These are phyloP conservation scores for Psophocarpus tetragonolobus DNA, from an alignment of 306 rosid species.

Conservation along the genomic window DNA sequence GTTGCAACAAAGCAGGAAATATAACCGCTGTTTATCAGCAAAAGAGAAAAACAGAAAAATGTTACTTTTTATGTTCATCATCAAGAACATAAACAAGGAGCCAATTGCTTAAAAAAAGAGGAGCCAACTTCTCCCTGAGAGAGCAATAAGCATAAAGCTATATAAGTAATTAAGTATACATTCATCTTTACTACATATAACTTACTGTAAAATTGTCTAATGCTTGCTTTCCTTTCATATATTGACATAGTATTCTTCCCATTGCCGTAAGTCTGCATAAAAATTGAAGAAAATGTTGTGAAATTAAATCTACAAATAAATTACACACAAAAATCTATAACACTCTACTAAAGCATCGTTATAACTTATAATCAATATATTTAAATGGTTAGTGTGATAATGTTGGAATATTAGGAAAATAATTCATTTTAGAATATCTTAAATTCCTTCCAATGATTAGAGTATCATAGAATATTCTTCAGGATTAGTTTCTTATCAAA, in stretches of 20 bases:
- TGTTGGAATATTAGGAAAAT: background rate
- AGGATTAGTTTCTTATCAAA: background rate
- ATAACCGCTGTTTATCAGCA: conserved; percentile 56
- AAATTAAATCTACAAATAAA: background rate
- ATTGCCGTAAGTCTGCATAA: conserved; percentile 73
- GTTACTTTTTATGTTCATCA: conserved; percentile 5
- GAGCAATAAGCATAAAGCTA: background rate
- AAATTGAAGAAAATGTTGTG: conserved; percentile 14
- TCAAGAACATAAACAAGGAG: background rate
- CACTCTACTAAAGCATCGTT: background rate
- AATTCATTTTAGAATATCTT: background rate
- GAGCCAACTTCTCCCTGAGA: background rate
- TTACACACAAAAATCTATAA: background rate
- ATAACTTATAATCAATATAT: background rate
- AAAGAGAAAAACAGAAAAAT: conserved; percentile 1
- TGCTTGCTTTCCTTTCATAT: conserved; percentile 85
- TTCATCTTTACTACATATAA: conserved; percentile 19
- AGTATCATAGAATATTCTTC: background rate
- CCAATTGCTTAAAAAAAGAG: too few relatives aligned
- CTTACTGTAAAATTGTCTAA: conserved; percentile 86
- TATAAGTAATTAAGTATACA: background rate
- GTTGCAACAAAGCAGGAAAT: conserved; percentile 92
- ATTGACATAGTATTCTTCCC: conserved; percentile 82
- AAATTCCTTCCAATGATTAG: background rate
- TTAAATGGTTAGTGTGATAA: too few relatives aligned